Percentiles rank a stretch among this genome's conserved stretches.
These are phyloP conservation scores for Croton laevigatus DNA, from an alignment of 441 rosid species.

Conservation along the genomic window DNA sequence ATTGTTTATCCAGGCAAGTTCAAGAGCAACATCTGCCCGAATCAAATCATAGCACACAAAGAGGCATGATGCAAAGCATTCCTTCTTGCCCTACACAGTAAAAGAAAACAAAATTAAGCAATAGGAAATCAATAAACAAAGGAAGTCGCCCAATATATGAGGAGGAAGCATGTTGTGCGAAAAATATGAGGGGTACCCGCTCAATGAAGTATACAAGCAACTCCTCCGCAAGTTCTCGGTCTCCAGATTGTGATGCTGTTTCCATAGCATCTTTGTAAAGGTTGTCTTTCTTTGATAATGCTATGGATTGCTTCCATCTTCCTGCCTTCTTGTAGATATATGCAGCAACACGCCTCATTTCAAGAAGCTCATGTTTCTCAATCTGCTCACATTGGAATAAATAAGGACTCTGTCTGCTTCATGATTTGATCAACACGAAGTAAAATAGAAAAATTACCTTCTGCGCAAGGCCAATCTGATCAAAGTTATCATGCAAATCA, in stretches of 20 bases:
- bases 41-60: constrained; percentile 94
- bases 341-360: constrained; percentile 99
- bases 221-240: constrained; percentile 97
- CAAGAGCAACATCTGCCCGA: constrained; percentile 85
- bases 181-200: constrained; percentile 45
- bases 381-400: constrained; percentile 38
- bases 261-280: constrained; percentile 98
- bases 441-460: constrained; percentile 41
- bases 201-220: constrained; percentile 96
- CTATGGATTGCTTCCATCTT: constrained; percentile 99
- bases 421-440: neutral
- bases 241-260: constrained; percentile 98
- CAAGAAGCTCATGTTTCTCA: constrained; percentile 98
- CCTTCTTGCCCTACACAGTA: constrained; percentile 80
- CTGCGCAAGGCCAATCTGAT: constrained; percentile 87
- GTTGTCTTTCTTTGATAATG: constrained; percentile 93
- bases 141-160: too few relatives aligned
- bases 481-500: constrained; percentile 83
- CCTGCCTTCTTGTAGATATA: constrained; percentile 98
- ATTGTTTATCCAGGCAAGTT: constrained; percentile 93
- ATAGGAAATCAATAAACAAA: neutral
- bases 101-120: neutral
- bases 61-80: constrained; percentile 95
- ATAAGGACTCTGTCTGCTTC: neutral
- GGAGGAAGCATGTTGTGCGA: neutral